Evolutionary conservation across 495 filamentous ascomycete species (phyloP).

Genomic region (Trichoderma reesei): DNA sequence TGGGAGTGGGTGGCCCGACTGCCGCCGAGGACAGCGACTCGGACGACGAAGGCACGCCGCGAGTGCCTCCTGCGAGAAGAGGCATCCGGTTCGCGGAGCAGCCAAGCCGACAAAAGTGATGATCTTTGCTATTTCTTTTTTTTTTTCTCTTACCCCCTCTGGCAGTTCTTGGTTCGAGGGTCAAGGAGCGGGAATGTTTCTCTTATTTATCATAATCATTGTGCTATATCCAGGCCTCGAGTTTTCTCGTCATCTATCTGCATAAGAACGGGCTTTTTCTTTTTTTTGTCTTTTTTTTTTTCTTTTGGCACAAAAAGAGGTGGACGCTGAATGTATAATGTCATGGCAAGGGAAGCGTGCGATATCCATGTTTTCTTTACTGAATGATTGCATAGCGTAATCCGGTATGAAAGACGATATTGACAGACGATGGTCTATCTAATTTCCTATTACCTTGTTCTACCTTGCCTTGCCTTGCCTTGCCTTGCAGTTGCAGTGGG

Average conservation of each 20-base stretch:
- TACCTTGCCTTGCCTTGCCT: neutral
- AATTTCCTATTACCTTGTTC: neutral
- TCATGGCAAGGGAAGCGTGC: too few relatives aligned
- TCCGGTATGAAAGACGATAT: neutral
- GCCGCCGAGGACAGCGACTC: conserved; percentile 51
- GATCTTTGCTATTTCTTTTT: neutral
- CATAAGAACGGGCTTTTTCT: neutral
- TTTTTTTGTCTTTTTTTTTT: too few relatives aligned
- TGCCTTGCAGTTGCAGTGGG: neutral
- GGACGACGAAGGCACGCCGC: conserved; percentile 37
- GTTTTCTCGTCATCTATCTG: neutral
- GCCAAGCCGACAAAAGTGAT: conserved; percentile 1
- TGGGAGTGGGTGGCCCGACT: conserved; percentile 48
- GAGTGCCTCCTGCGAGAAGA: neutral
- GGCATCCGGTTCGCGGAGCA: conserved; percentile 1
- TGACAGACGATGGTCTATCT: neutral
- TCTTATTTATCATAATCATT: neutral
- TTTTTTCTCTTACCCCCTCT: neutral
- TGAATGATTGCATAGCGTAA: neutral
- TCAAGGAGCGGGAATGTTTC: neutral
- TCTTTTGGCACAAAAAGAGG: neutral
- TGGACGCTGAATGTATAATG: too few relatives aligned
- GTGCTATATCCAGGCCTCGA: neutral
- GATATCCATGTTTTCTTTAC: too few relatives aligned
- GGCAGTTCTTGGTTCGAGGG: neutral